phyloP scores from a whole-genome alignment of 495 filamentous ascomycete species.

The Aspergillus bertholletiae region DNA sequence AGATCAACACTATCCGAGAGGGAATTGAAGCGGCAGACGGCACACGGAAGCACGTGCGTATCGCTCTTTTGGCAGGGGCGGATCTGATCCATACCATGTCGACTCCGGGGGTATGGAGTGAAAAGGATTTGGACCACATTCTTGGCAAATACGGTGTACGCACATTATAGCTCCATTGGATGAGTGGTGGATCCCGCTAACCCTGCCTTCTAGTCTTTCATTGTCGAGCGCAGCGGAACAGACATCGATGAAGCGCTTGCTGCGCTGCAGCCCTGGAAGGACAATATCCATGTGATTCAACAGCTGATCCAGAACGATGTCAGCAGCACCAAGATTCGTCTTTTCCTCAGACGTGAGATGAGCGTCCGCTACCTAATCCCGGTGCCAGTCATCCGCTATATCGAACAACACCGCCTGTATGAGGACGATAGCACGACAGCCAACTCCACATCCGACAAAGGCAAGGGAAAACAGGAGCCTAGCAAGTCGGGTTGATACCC shows the following conservation, averaged over 20 bases:
- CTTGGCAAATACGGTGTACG: slow-evolving; percentile 72
- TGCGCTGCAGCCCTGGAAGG: slow-evolving; percentile 65
- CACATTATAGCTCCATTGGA: background rate
- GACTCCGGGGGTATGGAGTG: slow-evolving; percentile 71
- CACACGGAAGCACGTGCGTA: slow-evolving; percentile 54
- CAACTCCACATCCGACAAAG: slow-evolving; percentile 33
- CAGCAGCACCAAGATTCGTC: slow-evolving; percentile 81
- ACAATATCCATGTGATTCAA: slow-evolving; percentile 83
- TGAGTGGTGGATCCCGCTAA: background rate
- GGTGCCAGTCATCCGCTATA: slow-evolving; percentile 69
- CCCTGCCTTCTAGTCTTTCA: slow-evolving; percentile 56
- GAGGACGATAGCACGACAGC: slow-evolving; percentile 53
- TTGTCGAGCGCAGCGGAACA: slow-evolving; percentile 86
- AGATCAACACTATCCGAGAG: slow-evolving; percentile 75
- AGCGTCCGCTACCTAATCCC: slow-evolving; percentile 68
- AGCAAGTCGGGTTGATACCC: slow-evolving; percentile 10
- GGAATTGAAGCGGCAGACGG: slow-evolving; percentile 69
- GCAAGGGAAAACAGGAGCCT: slow-evolving; percentile 22
- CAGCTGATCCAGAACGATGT: slow-evolving; percentile 90
- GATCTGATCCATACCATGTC: slow-evolving; percentile 88
- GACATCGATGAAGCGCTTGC: slow-evolving; percentile 81
- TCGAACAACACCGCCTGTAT: slow-evolving; percentile 71
- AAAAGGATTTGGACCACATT: slow-evolving; percentile 80
- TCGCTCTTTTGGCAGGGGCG: slow-evolving; percentile 75
- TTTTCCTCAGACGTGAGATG: slow-evolving; percentile 79